Evolutionary conservation across 176 grass and related monocot genomes (phyloP).

Genomic region (Themeda triandra): DNA sequence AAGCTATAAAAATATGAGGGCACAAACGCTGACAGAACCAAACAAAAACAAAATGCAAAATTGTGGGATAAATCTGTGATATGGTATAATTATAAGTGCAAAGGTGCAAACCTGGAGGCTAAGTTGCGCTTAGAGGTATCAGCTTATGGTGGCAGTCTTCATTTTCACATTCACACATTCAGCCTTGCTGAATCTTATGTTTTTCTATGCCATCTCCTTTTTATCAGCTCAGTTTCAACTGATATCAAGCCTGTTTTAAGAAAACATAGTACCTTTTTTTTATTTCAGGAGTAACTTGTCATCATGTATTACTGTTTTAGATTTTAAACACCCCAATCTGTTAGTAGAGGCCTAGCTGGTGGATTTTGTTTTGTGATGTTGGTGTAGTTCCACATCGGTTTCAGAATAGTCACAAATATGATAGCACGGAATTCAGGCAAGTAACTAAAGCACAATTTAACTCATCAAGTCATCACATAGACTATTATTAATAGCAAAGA

Average conservation of each 20-base stretch:
- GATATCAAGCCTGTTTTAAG: neutral
- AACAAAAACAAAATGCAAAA: neutral
- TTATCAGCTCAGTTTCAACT: neutral
- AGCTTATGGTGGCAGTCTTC: neutral
- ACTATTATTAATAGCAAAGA: neutral
- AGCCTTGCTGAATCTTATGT: neutral
- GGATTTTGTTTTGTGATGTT: neutral
- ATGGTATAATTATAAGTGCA: neutral
- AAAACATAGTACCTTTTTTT: neutral
- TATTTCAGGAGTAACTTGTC: neutral
- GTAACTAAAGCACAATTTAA: neutral
- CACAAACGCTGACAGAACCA: neutral
- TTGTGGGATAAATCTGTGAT: neutral
- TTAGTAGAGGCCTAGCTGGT: neutral
- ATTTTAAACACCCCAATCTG: neutral
- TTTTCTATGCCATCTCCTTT: neutral
- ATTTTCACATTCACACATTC: no score
- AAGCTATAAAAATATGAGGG: neutral
- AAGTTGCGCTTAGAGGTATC: neutral
- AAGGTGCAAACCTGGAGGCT: constrained; percentile 2
- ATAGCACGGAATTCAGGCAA: neutral
- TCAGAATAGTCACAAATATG: neutral
- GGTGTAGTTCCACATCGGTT: neutral
- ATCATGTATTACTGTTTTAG: neutral
- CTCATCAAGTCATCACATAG: neutral